A percentile compares a stretch with the other conserved stretches of the same genome.
phyloP scores from a whole-genome alignment of 2,329 filamentous ascomycete species.

The Xylariomycetidae sp. region DNA sequence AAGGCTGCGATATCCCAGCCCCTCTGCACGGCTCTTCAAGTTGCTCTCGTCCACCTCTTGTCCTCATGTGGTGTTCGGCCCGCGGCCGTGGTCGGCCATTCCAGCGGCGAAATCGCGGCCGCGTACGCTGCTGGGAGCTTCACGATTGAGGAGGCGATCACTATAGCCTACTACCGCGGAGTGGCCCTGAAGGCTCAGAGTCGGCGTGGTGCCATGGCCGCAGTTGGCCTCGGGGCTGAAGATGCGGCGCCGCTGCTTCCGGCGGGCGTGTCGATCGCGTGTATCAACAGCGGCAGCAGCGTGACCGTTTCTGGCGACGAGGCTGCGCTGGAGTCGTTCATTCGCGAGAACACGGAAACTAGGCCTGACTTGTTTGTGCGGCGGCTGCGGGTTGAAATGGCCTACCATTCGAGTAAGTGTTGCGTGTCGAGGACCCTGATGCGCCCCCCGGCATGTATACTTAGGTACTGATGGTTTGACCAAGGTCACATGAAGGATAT shows the following conservation, averaged over 20 bases:
- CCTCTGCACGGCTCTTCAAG: neutral
- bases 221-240: constrained; percentile 30
- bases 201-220: constrained; percentile 33
- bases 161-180: constrained; percentile 37
- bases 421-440: no score
- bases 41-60: neutral
- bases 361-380: constrained; percentile 27
- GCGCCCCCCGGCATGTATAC: neutral
- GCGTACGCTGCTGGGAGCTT: constrained; percentile 33
- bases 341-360: no score
- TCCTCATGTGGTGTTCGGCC: neutral
- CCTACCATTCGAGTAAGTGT: constrained; percentile 35
- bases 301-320: constrained; percentile 25
- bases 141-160: constrained; percentile 31
- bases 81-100: constrained; percentile 1
- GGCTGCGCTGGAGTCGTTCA: constrained; percentile 15
- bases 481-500: constrained; percentile 18
- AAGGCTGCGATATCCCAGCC: no score
- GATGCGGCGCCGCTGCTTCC: constrained; percentile 25
- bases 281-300: constrained; percentile 27
- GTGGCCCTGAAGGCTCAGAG: constrained; percentile 17
- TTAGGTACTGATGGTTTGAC: neutral
- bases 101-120: constrained; percentile 1
- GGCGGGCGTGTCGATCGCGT: constrained; percentile 22
- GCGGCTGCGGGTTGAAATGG: constrained; percentile 33